Evolutionary conservation across 345 rosid genomes (phyloP).

Genomic region (Salix purpurea): DNA sequence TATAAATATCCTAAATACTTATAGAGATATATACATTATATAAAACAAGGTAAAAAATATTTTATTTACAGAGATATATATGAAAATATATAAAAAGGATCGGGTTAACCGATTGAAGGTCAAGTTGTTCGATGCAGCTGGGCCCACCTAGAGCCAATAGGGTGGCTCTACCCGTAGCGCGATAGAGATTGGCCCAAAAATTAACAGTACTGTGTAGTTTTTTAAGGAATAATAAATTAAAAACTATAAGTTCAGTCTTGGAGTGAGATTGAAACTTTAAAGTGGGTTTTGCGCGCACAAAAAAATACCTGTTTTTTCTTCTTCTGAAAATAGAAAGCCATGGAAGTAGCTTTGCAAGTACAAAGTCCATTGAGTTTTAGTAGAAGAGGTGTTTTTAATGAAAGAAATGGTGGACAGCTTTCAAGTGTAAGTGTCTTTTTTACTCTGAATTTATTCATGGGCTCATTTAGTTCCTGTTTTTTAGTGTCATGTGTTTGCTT

Average conservation of each 20-base stretch:
- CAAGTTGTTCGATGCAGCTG: too few species aligned
- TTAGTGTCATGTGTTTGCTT: background rate
- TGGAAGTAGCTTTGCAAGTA: slow-evolving; percentile 63
- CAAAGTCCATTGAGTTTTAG: slow-evolving; percentile 47
- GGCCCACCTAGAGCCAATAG: too few species aligned
- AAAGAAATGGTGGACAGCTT: slow-evolving; percentile 19
- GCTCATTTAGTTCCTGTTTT: background rate
- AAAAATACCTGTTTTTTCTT: slow-evolving; percentile 7
- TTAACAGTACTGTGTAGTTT: too few species aligned
- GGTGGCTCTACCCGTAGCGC: too few species aligned
- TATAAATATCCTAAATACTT: too few species aligned
- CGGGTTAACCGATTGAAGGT: too few species aligned
- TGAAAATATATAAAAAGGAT: too few species aligned
- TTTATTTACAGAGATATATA: too few species aligned
- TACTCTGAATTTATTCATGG: background rate
- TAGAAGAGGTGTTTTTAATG: slow-evolving; percentile 24
- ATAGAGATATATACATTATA: too few species aligned
- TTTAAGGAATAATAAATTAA: too few species aligned
- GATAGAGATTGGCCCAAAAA: too few species aligned
- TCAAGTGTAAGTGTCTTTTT: slow-evolving; percentile 8
- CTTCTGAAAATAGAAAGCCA: slow-evolving; percentile 22
- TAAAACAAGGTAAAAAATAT: too few species aligned
- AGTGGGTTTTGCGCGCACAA: background rate
- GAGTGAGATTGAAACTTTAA: background rate
- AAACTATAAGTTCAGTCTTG: background rate